Evolutionary conservation across 208 protist genomes (phyloP), one percentile per base, ranked within the genome.

Genomic region (Vickermania ingenoplastis): DNA sequence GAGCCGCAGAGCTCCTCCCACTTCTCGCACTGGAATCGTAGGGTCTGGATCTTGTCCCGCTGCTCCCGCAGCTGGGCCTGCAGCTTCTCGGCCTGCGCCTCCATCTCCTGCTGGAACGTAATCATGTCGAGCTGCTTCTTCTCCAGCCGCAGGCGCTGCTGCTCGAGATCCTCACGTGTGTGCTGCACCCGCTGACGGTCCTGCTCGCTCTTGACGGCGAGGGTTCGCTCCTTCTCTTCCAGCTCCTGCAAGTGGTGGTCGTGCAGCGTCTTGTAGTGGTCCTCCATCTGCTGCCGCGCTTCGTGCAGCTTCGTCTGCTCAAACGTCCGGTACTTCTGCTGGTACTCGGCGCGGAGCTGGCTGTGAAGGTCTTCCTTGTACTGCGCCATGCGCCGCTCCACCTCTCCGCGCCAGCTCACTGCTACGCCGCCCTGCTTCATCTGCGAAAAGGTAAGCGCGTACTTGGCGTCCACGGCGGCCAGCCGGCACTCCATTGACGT

Each of bases 381-480:
- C 65, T 77, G 71, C 51, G 69, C 56, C 67, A 94, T 67, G 21
- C 77, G 77, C n/a, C 79, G 80, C 25, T 94, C 87, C 36, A 94
- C 72, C 53, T 90, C 80, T 29, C 71, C 63, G 25, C 79, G 75
- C 36, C 36, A 45, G 23, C 75, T 77, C 53, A 84, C 64, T 0
- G 64, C 14, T 24, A 41, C 61, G 41, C 63, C 49, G 41, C 48
- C 63, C 27, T 77, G 75, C 25, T 63, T 36, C 29, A 86, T 63
- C 63, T 81, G 83, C 0, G 87, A 58, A 62, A 89, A 91, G 28
- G 75, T 75, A 4, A 94, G 71, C 1, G 87, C 81, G 61, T 94
- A 89, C 67, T 91, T 86, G 22, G 83, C 87, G 45, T 94, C 87
- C 5, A 94, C 83, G 0, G 87, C 87, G 11, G 87, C 87, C 30